phyloP scores from a whole-genome alignment of 768 basidiomycete genomes.

The Pleurotus salmoneostramineus region DNA sequence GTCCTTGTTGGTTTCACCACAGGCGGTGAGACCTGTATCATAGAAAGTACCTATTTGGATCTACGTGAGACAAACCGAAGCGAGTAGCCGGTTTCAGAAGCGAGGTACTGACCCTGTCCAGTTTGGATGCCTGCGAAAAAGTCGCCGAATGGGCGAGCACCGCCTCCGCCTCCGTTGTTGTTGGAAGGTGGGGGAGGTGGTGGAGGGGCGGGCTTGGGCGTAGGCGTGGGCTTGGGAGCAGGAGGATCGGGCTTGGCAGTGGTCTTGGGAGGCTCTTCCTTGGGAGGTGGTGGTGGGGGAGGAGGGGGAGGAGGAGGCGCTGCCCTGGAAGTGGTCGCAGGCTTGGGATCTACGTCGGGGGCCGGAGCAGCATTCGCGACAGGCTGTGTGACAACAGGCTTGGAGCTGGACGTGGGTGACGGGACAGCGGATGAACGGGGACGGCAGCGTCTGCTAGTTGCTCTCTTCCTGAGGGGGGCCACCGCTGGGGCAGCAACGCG shows the following conservation, averaged over 20 bases:
- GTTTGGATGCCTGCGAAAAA: constrained; percentile 44
- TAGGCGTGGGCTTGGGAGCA: neutral
- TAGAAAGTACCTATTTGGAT: constrained; percentile 46
- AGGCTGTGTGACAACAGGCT: constrained; percentile 14
- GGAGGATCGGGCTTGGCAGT: neutral
- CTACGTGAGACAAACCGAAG: neutral
- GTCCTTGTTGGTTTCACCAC: constrained; percentile 54
- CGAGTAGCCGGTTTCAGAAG: neutral
- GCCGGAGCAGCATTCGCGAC: constrained; percentile 14
- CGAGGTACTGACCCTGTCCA: constrained; percentile 38
- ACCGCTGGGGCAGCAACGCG: constrained; percentile 32
- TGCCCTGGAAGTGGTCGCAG: constrained; percentile 15
- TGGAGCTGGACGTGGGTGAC: constrained; percentile 12
- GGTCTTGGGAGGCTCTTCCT: neutral
- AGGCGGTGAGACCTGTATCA: constrained; percentile 57
- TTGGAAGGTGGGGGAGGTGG: constrained; percentile 6
- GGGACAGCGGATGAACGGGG: constrained; percentile 24
- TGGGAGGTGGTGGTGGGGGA: constrained; percentile 9
- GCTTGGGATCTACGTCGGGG: constrained; percentile 10
- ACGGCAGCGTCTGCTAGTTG: constrained; percentile 33
- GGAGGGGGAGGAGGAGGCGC: constrained; percentile 11
- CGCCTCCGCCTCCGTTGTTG: constrained; percentile 7
- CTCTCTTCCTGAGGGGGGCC: constrained; percentile 23
- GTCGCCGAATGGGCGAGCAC: constrained; percentile 13
- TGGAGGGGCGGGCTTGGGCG: neutral